Base-by-base conservation (phyloP, 2,329 filamentous ascomycete genomes). In the Dactylellina parvicollis region DNA sequence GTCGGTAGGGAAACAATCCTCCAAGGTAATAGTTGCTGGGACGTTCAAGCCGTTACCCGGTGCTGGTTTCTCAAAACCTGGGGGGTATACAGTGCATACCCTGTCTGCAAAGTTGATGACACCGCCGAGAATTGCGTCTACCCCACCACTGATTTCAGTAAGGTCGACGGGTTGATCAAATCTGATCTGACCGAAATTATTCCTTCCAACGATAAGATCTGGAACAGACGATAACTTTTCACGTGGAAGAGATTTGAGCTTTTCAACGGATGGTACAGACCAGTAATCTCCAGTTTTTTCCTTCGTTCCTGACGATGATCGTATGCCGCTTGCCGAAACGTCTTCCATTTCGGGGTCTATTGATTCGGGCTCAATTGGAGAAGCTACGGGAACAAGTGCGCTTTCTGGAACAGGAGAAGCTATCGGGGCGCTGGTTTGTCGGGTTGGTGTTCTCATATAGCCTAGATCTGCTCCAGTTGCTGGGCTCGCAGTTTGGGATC, bases 31-130 rank as follows among this genome's bases (percentile, higher is more conserved):
- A 36, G 87, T 88, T 0, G 95, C 92, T 2, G 92, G 93, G 5
- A 97, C 92, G 78, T 99, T 99, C 75, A 99, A 85, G 4, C 92
- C 94, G 79, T 92, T 92, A 67, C 96, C 95, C 67, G 89, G 85
- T 0, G 90, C 86, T 14, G 95, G 93, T 82, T 97, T 99, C 79
- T 88, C 88, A 3, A 86, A 85, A 46, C 90, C 86, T 3, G 87
- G 78, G 3, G 84, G 89, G 79, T 99, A 99, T 5, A 98, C 95
- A 0, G 94, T 96, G 22, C 92, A 92, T 7, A 89, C 90, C 34
- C 95, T 90, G 54, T 89, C 85, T 44, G 87, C 86, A 52, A 98
- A 87, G 57, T 88, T 84, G 34, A 98, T 90, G 77, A 97, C 89
- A 24, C 85, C 86, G 50, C 86, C 90, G 55, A 87, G 90, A 22